Percentiles rank a stretch among this genome's conserved stretches.
phyloP scores from a whole-genome alignment of 176 grass and related monocot species.

The Bonia amplexicaulis region DNA sequence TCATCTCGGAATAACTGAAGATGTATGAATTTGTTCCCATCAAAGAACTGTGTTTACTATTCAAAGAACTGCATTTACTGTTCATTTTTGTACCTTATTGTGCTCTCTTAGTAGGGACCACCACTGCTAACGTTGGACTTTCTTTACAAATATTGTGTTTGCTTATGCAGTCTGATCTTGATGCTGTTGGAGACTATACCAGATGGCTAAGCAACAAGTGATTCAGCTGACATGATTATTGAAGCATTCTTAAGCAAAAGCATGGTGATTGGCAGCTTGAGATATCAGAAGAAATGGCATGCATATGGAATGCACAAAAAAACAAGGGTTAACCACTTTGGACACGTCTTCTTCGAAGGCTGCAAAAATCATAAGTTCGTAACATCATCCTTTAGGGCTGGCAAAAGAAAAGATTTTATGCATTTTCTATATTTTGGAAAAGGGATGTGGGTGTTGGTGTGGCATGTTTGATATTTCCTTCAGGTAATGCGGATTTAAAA shows the following conservation, averaged over 20 bases:
- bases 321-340: not conserved
- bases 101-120: constrained; percentile 1
- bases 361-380: not conserved
- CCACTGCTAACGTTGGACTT: not conserved
- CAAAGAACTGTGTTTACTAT: not conserved
- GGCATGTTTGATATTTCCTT: not conserved
- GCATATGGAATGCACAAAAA: not conserved
- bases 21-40: constrained; percentile 40
- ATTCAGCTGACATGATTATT: constrained; percentile 4
- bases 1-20: constrained; percentile 78
- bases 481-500: not conserved
- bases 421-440: not conserved
- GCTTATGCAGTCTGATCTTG: constrained; percentile 38
- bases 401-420: not conserved
- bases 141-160: not conserved
- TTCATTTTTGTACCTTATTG: constrained; percentile 24
- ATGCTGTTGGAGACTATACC: constrained; percentile 25
- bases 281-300: not conserved
- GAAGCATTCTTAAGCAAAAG: constrained; percentile 18
- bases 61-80: not conserved
- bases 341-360: not conserved
- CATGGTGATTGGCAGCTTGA: not conserved
- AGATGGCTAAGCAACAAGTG: constrained; percentile 24
- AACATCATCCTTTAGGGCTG: not conserved
- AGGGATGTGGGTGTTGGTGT: not conserved